Conservation (phyloP, 345 rosid species). For the Laguncularia racemosa region DNA sequence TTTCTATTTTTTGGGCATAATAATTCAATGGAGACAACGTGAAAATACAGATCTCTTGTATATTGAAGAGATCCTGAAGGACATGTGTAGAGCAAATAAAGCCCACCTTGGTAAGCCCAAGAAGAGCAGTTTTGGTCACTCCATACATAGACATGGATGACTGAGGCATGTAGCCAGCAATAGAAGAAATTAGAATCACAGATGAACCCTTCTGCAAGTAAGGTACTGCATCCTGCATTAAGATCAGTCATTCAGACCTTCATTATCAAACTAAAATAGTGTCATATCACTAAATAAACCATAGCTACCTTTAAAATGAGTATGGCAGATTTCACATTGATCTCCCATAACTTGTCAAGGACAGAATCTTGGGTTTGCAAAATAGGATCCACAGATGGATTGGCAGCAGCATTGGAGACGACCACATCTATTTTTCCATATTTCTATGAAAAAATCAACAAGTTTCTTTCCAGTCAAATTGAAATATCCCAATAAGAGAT, state of each 20-base stretch:
- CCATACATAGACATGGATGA: slow-evolving; percentile 82
- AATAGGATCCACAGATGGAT: slow-evolving; percentile 57
- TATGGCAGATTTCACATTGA: slow-evolving; percentile 71
- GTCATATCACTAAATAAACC: not conserved
- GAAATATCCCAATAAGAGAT: not conserved
- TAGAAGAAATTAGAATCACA: slow-evolving; percentile 65
- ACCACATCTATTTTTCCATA: slow-evolving; percentile 71
- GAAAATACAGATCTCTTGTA: not conserved
- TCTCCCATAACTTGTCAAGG: slow-evolving; percentile 87
- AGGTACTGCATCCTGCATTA: slow-evolving; percentile 67
- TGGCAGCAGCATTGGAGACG: slow-evolving; percentile 80
- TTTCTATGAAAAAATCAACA: slow-evolving; percentile 38
- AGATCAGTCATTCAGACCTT: not conserved
- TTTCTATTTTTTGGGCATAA: too few relatives aligned
- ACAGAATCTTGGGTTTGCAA: slow-evolving; percentile 53
- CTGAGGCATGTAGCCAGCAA: slow-evolving; percentile 56
- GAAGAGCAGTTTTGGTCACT: slow-evolving; percentile 87
- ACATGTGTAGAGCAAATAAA: not conserved
- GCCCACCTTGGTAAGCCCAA: slow-evolving; percentile 79
- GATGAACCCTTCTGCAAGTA: slow-evolving; percentile 75
- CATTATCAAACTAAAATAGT: not conserved
- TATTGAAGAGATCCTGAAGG: too few relatives aligned
- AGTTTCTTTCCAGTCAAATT: not conserved
- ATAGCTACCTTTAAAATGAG: slow-evolving; percentile 53
- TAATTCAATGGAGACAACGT: too few relatives aligned